These are phyloP conservation scores for Maudiozyma humilis DNA, from an alignment of 1,139 yeast species.

Conservation along the genomic window DNA sequence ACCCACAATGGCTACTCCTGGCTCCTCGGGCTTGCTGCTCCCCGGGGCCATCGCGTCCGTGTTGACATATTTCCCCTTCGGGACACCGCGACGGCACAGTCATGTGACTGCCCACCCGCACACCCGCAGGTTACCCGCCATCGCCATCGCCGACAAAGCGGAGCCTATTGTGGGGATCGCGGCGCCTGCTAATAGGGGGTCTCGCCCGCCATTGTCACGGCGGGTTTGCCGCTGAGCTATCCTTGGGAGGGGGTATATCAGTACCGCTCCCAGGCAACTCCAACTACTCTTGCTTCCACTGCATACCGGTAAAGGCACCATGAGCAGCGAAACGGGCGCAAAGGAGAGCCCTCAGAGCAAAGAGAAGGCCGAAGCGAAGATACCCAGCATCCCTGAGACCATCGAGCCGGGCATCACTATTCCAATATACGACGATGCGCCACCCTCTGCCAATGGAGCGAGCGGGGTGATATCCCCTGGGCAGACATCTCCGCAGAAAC, in stretches of 20 bases:
- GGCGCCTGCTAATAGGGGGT: constrained; percentile 2
- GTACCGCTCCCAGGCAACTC: too few species aligned
- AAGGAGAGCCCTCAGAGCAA: neutral
- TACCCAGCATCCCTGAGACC: constrained; percentile 26
- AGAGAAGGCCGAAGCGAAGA: neutral
- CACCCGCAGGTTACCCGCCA: too few species aligned
- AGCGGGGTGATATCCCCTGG: neutral
- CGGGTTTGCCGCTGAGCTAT: neutral
- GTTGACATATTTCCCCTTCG: neutral
- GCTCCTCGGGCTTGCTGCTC: too few species aligned
- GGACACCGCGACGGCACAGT: too few species aligned
- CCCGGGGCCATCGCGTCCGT: too few species aligned
- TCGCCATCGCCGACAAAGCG: too few species aligned
- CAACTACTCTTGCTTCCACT: too few species aligned
- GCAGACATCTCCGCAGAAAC: constrained; percentile 16
- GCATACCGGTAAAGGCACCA: neutral
- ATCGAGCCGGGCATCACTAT: constrained; percentile 29
- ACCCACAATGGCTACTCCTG: too few species aligned
- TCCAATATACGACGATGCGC: constrained; percentile 23
- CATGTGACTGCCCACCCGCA: too few species aligned
- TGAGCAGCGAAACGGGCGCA: neutral
- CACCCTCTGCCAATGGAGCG: constrained; percentile 6
- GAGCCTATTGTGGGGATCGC: too few species aligned
- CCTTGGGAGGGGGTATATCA: neutral
- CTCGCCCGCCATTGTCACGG: too few species aligned